Evolutionary conservation across 2,329 filamentous ascomycete species (phyloP).

Genomic region (Knufia fluminis): DNA sequence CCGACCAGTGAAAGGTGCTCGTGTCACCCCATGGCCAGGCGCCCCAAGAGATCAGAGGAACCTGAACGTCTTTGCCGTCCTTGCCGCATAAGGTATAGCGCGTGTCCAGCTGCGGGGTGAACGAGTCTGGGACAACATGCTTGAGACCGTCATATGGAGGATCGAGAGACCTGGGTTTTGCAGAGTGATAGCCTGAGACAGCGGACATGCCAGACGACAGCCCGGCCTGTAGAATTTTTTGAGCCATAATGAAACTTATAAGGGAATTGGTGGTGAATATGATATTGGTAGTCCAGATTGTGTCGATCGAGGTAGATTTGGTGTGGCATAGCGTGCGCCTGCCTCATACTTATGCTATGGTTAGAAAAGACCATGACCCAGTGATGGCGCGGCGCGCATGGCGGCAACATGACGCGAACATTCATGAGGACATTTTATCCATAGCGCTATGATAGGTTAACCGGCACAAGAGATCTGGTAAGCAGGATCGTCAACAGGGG

Average conservation of each 20-base stretch:
- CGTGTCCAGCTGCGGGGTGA: constrained; percentile 18
- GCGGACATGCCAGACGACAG: constrained; percentile 12
- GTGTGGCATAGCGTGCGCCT: no score
- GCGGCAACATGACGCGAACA: no score
- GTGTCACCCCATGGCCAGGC: constrained; percentile 27
- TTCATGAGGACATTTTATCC: no score
- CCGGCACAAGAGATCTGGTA: no score
- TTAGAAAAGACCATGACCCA: no score
- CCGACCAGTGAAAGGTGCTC: constrained; percentile 28
- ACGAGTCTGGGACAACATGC: constrained; percentile 20
- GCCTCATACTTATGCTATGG: no score
- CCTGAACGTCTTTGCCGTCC: constrained; percentile 21
- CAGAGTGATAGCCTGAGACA: constrained; percentile 11
- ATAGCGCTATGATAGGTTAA: no score
- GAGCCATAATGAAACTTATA: constrained; percentile 7
- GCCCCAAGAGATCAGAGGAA: constrained; percentile 25
- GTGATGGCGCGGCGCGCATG: no score
- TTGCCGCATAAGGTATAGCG: constrained; percentile 22
- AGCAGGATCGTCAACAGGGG: no score
- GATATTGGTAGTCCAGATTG: no score
- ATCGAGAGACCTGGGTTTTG: constrained; percentile 8
- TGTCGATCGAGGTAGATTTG: no score
- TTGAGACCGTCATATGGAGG: constrained; percentile 11
- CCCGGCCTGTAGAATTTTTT: constrained; percentile 12
- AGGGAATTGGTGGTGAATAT: no score